These are phyloP conservation scores for Pseudocercospora eumusae DNA, from an alignment of 2,329 filamentous ascomycete genomes.

Conservation along the genomic window DNA sequence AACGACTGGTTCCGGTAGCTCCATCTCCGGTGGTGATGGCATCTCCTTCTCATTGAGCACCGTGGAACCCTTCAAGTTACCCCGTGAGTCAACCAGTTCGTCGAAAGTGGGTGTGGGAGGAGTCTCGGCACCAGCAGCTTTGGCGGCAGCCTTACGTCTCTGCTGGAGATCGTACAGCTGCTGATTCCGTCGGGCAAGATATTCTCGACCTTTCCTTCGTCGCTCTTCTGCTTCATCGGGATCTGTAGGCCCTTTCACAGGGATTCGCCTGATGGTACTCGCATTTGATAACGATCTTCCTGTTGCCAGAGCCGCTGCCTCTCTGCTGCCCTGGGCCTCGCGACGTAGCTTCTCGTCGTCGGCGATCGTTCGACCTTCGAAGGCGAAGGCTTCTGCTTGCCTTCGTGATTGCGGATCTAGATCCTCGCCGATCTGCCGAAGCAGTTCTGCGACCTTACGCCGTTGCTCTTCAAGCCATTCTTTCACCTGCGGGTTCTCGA, in stretches of 20 bases:
- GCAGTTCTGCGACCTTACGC: slow-evolving; percentile 60
- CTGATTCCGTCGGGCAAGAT: slow-evolving; percentile 40
- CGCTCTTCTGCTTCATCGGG: slow-evolving; percentile 40
- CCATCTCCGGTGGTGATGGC: slow-evolving; percentile 24
- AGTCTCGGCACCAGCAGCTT: slow-evolving; percentile 22
- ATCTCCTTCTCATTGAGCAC: slow-evolving; percentile 23
- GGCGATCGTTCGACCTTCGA: slow-evolving; percentile 39
- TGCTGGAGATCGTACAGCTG: slow-evolving; percentile 40
- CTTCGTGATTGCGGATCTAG: slow-evolving; percentile 52
- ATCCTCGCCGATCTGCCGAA: slow-evolving; percentile 62
- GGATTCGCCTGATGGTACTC: slow-evolving; percentile 35
- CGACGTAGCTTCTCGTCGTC: slow-evolving; percentile 35
- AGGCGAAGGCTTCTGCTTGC: slow-evolving; percentile 42
- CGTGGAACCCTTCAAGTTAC: slow-evolving; percentile 32
- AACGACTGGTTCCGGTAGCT: slow-evolving; percentile 26
- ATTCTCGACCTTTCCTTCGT: slow-evolving; percentile 40
- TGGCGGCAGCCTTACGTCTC: slow-evolving; percentile 28
- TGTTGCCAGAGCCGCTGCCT: slow-evolving; percentile 41
- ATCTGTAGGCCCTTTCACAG: slow-evolving; percentile 35
- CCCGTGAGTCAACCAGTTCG: slow-evolving; percentile 37
- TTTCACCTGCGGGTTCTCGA: slow-evolving; percentile 64
- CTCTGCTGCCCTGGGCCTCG: slow-evolving; percentile 36
- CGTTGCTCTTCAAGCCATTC: slow-evolving; percentile 64
- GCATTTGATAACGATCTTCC: slow-evolving; percentile 33
- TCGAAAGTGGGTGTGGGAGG: slow-evolving; percentile 38